Conservation (phyloP, 805 yeast genomes). For the Metschnikowia gelsemii region DNA sequence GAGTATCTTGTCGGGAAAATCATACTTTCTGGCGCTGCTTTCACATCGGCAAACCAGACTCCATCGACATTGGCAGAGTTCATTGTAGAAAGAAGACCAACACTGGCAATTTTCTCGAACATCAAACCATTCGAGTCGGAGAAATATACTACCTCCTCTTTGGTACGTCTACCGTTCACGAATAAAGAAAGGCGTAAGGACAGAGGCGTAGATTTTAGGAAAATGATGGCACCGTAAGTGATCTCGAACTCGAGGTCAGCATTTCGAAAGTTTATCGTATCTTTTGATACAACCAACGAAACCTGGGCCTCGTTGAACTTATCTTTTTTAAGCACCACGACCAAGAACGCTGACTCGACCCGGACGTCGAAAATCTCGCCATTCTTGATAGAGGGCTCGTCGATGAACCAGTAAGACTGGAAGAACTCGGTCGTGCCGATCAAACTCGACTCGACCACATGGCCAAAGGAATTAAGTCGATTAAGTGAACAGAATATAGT, state of each 20-base stretch:
- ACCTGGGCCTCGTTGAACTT: conserved; percentile 40
- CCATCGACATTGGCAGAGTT: conserved; percentile 59
- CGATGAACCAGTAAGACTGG: conserved; percentile 22
- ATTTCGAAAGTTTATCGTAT: conserved; percentile 39
- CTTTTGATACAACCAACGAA: conserved; percentile 46
- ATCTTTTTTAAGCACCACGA: conserved; percentile 43
- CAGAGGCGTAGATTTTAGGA: conserved; percentile 40
- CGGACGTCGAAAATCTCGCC: conserved; percentile 36
- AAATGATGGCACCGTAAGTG: conserved; percentile 34
- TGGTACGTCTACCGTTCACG: conserved; percentile 16
- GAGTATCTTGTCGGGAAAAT: conserved; percentile 33
- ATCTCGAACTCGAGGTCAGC: conserved; percentile 42
- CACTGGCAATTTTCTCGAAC: conserved; percentile 45
- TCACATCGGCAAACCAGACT: conserved; percentile 52
- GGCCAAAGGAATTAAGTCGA: conserved; percentile 41
- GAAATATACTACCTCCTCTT: conserved; percentile 41
- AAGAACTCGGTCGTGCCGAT: conserved; percentile 47
- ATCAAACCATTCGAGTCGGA: conserved; percentile 60
- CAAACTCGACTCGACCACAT: conserved; percentile 37
- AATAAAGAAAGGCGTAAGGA: conserved; percentile 32
- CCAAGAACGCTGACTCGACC: conserved; percentile 42
- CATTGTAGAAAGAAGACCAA: conserved; percentile 35
- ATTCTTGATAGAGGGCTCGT: conserved; percentile 29
- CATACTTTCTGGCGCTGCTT: conserved; percentile 18
- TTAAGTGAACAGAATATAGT: conserved; percentile 33